A percentile compares a stretch with the other conserved stretches of the same genome.
Conservation (phyloP, 164 flowering plant species). For the Magnolia changhungtana region DNA sequence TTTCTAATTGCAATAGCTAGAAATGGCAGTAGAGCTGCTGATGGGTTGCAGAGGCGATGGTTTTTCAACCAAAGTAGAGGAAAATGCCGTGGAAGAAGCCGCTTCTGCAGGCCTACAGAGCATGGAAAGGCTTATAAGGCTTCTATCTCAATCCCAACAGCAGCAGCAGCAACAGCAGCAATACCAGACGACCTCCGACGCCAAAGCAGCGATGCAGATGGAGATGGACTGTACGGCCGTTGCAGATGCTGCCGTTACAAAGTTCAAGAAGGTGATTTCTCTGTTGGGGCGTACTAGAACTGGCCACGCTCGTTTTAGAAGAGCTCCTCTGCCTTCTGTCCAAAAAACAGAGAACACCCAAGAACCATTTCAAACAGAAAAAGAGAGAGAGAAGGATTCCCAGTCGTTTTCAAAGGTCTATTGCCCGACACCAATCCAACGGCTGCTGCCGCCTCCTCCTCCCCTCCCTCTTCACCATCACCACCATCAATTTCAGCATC, state of each 20-base stretch:
- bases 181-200: conserved; percentile 3
- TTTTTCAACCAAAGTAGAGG: conserved; percentile 31
- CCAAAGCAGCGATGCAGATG: conserved; percentile 19
- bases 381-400: neutral
- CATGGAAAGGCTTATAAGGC: conserved; percentile 57
- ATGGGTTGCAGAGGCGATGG: conserved; percentile 28
- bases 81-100: conserved; percentile 66
- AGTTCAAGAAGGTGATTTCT: conserved; percentile 77
- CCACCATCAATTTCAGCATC: neutral
- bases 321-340: conserved; percentile 43
- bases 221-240: conserved; percentile 51
- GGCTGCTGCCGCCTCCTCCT: conserved; percentile 50
- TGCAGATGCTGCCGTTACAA: conserved; percentile 72
- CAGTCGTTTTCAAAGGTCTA: neutral
- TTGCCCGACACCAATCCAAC: conserved; percentile 65
- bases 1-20: neutral
- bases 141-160: conserved; percentile 44
- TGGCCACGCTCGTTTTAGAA: conserved; percentile 91
- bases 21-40: conserved; percentile 78
- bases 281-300: conserved; percentile 71
- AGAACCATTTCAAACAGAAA: neutral
- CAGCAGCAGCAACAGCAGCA: conserved; percentile 11
- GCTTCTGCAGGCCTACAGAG: conserved; percentile 78
- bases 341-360: neutral
- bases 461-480: conserved; percentile 10